These are phyloP conservation scores for Simmondsia chinensis DNA, from an alignment of 148 eudicot species.

Conservation along the genomic window DNA sequence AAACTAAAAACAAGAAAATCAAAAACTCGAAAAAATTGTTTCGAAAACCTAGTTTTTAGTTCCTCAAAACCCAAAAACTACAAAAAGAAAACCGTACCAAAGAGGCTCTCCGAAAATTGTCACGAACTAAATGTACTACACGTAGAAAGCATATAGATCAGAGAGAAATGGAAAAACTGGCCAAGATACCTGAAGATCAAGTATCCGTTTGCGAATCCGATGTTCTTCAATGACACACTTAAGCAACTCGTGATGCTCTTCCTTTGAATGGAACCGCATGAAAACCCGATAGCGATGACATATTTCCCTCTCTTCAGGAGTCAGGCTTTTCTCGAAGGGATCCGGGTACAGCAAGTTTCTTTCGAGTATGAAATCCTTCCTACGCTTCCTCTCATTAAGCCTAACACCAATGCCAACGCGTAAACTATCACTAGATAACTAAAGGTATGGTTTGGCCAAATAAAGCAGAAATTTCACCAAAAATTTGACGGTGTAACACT, in stretches of 20 bases:
- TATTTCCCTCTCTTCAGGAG: slow-evolving; percentile 76
- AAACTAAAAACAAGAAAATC: slow-evolving; percentile 1
- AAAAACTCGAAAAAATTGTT: background rate
- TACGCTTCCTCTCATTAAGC: slow-evolving; percentile 92
- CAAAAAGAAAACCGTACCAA: too few relatives aligned
- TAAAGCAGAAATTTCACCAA: too few relatives aligned
- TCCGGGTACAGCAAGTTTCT: slow-evolving; percentile 74
- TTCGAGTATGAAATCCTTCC: slow-evolving; percentile 82
- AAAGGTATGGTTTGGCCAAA: too few relatives aligned
- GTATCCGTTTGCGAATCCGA: slow-evolving; percentile 56
- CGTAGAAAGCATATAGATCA: too few relatives aligned
- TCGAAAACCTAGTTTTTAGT: too few relatives aligned
- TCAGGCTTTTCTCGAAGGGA: slow-evolving; percentile 61
- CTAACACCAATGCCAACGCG: slow-evolving; percentile 30
- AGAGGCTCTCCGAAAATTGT: too few relatives aligned
- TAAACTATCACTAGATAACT: too few relatives aligned
- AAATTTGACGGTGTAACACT: too few relatives aligned
- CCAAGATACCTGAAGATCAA: slow-evolving; percentile 67
- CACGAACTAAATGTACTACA: too few relatives aligned
- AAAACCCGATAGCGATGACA: slow-evolving; percentile 67
- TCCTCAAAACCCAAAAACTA: too few relatives aligned
- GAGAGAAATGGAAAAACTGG: too few relatives aligned
- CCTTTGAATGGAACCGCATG: slow-evolving; percentile 86
- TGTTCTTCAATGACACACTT: slow-evolving; percentile 68
- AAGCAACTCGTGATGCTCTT: slow-evolving; percentile 77